Base-by-base conservation (phyloP, 768 basidiomycete species). In the Russula sp. region DNA sequence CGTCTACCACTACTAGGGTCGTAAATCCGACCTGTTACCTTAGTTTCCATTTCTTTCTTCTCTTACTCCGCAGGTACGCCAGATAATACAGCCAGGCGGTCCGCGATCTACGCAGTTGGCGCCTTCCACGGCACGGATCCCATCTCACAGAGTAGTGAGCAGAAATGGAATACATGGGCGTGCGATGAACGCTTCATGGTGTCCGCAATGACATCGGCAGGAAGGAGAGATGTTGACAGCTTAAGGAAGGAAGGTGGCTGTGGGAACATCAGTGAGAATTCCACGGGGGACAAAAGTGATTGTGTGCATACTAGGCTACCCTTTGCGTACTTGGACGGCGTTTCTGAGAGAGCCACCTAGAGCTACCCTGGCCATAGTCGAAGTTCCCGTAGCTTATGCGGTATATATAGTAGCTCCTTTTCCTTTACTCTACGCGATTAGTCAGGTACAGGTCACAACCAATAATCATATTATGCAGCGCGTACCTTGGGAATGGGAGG, bases 401-500 rank as follows among this genome's bases (percentile, higher is more conserved):
- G 76, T 32, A 94, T 82, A 71, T 94, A 96, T 1, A 96, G 73
- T 18, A 98, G 72, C 69, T 98, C 96, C 69, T 96, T 92, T 73
- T 98, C 94, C 30, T 92, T 82, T 1, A 85, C 83, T 60, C 94
- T 94, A 63, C 3, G 26, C 24, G 22, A 48, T 0, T 34, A 40
- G 50, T 63, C 46, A 49, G n/a, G 34, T 40, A 11, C 4, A 36
- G 11, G 0, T 36, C 56, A 32, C 2, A 16, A 59, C 20, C 7
- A 0, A 42, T 7, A 14, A 6, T 30, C 24, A 58, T 9, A 46
- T 4, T 5, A 57, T 22, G 36, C 0, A 9, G 70, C 75, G 67
- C 75, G 66, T 58, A 91, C 92, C 94, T 83, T 49, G 92, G 86
- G 75, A 97, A 95, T 1, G 96, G 96, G 63, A 95, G 78, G 65